Base-by-base conservation (phyloP, 2,329 filamentous ascomycete genomes). In the Exophiala spinifera region DNA sequence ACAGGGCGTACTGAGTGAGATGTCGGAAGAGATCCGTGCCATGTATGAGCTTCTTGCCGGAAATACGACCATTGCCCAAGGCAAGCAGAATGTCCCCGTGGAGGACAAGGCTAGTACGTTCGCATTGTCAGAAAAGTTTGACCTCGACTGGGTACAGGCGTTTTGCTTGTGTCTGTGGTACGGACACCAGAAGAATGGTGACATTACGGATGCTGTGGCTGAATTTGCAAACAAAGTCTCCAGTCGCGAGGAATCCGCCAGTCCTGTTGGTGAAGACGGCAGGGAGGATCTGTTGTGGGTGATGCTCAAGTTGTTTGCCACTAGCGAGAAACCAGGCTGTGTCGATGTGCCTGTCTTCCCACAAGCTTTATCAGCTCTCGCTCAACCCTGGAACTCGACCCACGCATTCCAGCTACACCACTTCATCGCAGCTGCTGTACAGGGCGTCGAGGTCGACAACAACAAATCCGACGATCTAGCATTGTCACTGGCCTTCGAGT, bases 101-200 rank as follows among this genome's bases (percentile, higher is more conserved):
- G 94, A 97, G 70, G 89, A 97, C 71, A 85, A 88, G 42, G 81
- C 87, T 36, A 81, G 85, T 13, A 86, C 86, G 0, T 96, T 99
- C 67, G 80, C 85, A 50, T 88, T 99, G 61, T 88, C 90, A 1
- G 81, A 88, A 64, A 85, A 86, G 44, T 99, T 96, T 68, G 84
- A 84, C 3, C 78, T 99, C 33, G 88, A 95, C 68, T 99, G 94
- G 94, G 86, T 89, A 69, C 91, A 95, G 67, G 86, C 91, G 0
- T 96, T 99, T 70, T 92, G 89, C 10, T 79, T 99, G 46, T 85
- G 91, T 40, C 77, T 99, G 1, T 97, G 91, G 88, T 99, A 96
- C 69, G 86, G 85, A 42, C 88, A 85, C 37, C 78, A 82, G 2
- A 76, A 81, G 31, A 78, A 84, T 11, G 87, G 91, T 42, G 80